Evolutionary conservation across 1,284 basidiomycete species (phyloP).

Genomic region (Cryptococcus sp.): DNA sequence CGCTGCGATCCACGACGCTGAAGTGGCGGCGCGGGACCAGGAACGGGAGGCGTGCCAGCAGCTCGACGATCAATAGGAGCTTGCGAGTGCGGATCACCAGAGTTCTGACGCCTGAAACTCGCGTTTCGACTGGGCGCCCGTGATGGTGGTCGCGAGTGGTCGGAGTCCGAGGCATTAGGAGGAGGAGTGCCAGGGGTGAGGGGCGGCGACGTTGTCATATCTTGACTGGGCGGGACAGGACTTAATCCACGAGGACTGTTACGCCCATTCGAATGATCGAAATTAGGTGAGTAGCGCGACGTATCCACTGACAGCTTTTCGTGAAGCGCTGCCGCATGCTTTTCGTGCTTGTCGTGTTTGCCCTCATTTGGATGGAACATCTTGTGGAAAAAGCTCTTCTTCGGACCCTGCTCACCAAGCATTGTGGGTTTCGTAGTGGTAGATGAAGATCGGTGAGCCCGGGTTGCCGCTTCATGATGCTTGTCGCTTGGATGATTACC

Average conservation of each 20-base stretch:
- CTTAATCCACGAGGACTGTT: slow-evolving; percentile 19
- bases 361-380: slow-evolving; percentile 50
- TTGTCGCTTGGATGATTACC: slow-evolving; percentile 19
- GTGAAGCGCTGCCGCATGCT: slow-evolving; percentile 3
- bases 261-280: slow-evolving; percentile 10
- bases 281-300: slow-evolving; percentile 19
- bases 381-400: slow-evolving; percentile 52
- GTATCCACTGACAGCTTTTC: slow-evolving; percentile 24
- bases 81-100: slow-evolving; percentile 35
- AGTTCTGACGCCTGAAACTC: slow-evolving; percentile 36
- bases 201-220: slow-evolving; percentile 36
- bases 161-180: slow-evolving; percentile 29
- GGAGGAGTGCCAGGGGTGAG: slow-evolving; percentile 37
- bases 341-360: slow-evolving; percentile 34
- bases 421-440: slow-evolving; percentile 33
- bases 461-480: slow-evolving; percentile 17
- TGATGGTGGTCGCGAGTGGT: slow-evolving; percentile 40
- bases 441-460: slow-evolving; percentile 22
- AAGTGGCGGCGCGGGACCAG: slow-evolving; percentile 6
- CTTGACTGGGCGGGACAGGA: slow-evolving; percentile 21
- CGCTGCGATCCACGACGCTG: slow-evolving; percentile 32
- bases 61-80: slow-evolving; percentile 28
- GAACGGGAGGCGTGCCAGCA: slow-evolving; percentile 16
- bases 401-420: slow-evolving; percentile 39
- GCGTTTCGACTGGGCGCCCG: slow-evolving; percentile 40